Evolutionary conservation across 495 filamentous ascomycete genomes (phyloP).

Genomic region (Friedmanniomyces endolithicus): DNA sequence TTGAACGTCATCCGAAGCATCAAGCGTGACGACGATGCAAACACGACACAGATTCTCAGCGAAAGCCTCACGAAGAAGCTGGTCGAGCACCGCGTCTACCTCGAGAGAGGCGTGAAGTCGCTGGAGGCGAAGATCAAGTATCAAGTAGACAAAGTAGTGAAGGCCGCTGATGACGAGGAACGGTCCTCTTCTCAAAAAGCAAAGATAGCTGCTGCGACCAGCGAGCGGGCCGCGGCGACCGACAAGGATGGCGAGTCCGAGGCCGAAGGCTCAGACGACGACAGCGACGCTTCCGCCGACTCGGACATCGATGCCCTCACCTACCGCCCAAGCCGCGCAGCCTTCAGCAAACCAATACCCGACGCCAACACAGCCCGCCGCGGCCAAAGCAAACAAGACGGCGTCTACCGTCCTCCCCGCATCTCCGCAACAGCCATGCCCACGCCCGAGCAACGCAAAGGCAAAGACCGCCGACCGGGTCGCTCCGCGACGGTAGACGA

Average conservation of each 20-base stretch:
- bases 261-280: slow-evolving; percentile 40
- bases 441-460: slow-evolving; percentile 50
- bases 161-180: slow-evolving; percentile 64
- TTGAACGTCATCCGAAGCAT: slow-evolving; percentile 58
- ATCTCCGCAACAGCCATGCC: slow-evolving; percentile 59
- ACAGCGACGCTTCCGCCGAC: slow-evolving; percentile 54
- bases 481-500: slow-evolving; percentile 73
- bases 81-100: slow-evolving; percentile 69
- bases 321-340: slow-evolving; percentile 28
- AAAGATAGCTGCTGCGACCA: not conserved
- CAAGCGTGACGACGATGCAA: slow-evolving; percentile 24
- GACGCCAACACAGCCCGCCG: slow-evolving; percentile 58
- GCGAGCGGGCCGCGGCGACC: slow-evolving; percentile 18
- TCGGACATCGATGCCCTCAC: not conserved
- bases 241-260: slow-evolving; percentile 47
- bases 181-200: slow-evolving; percentile 21
- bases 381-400: slow-evolving; percentile 54
- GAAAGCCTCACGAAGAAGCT: slow-evolving; percentile 64
- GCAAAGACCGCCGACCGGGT: slow-evolving; percentile 32
- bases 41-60: slow-evolving; percentile 27
- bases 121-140: slow-evolving; percentile 88
- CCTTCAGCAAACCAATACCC: slow-evolving; percentile 2
- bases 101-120: slow-evolving; percentile 81
- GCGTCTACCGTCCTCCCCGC: slow-evolving; percentile 50
- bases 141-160: slow-evolving; percentile 75